A percentile compares a stretch with the other conserved stretches of the same genome.
phyloP scores from a whole-genome alignment of 2,329 filamentous ascomycete species.

The Hypoxylon sp. region DNA sequence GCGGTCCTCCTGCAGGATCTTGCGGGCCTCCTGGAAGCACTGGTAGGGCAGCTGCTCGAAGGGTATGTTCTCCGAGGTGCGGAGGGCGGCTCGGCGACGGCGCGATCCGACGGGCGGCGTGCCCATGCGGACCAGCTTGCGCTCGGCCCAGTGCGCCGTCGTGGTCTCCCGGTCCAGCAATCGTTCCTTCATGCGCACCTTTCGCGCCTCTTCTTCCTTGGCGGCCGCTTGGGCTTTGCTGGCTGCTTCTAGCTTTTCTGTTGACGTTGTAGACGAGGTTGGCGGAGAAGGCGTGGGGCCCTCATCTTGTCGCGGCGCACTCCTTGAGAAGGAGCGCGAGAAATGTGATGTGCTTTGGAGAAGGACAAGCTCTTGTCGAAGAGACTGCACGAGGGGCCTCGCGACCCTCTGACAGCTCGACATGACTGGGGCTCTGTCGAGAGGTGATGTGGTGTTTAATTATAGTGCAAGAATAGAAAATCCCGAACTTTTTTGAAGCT shows the following conservation, averaged over 20 bases:
- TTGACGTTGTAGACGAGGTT: constrained; percentile 41
- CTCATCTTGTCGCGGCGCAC: constrained; percentile 57
- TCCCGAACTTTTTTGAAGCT: constrained; percentile 42
- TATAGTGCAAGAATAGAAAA: constrained; percentile 29
- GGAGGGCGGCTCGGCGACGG: constrained; percentile 82
- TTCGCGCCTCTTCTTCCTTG: constrained; percentile 38
- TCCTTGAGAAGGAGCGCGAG: constrained; percentile 56
- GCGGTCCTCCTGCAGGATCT: constrained; percentile 84
- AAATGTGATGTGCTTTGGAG: constrained; percentile 53
- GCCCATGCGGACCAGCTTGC: constrained; percentile 76
- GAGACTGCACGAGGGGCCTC: constrained; percentile 69
- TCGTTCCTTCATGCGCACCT: constrained; percentile 55
- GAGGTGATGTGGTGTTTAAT: constrained; percentile 21
- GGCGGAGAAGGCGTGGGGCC: constrained; percentile 44
- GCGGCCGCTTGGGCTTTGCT: constrained; percentile 45
- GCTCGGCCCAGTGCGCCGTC: constrained; percentile 74
- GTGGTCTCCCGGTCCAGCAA: constrained; percentile 78
- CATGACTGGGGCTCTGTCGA: constrained; percentile 59
- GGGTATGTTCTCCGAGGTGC: constrained; percentile 76
- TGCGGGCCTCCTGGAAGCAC: constrained; percentile 96
- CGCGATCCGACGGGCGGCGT: constrained; percentile 85
- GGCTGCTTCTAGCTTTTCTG: constrained; percentile 40
- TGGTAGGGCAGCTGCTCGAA: constrained; percentile 97
- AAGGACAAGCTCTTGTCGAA: constrained; percentile 59
- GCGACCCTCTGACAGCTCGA: constrained; percentile 72